These are phyloP conservation scores for Pseudocercospora macadamiae DNA, from an alignment of 2,329 filamentous ascomycete species.

Conservation along the genomic window DNA sequence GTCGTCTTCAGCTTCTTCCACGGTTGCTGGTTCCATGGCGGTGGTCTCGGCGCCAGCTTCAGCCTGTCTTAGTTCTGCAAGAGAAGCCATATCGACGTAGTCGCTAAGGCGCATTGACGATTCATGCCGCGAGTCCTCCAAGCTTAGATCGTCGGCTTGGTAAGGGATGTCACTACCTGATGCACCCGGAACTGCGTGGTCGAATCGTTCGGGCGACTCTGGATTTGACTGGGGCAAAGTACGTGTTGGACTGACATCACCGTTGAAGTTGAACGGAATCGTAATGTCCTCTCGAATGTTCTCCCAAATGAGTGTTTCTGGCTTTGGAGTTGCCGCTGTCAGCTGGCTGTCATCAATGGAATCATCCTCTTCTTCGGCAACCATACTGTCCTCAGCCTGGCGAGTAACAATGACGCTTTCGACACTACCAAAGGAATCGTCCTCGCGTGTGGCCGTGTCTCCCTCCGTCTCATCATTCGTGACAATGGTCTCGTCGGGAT, in stretches of 20 bases:
- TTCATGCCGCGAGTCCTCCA: slow-evolving; percentile 8
- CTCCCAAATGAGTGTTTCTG: slow-evolving; percentile 37
- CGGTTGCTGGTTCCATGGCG: not conserved
- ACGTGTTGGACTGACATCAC: slow-evolving; percentile 12
- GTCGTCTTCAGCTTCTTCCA: slow-evolving; percentile 10
- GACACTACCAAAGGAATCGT: slow-evolving; percentile 18
- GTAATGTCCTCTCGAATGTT: slow-evolving; percentile 35
- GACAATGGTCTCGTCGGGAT: slow-evolving; percentile 24
- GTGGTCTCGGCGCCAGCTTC: not conserved
- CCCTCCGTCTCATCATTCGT: slow-evolving; percentile 19
- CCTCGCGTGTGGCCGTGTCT: slow-evolving; percentile 7
- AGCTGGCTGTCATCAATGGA: slow-evolving; percentile 8
- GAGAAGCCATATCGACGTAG: slow-evolving; percentile 33
- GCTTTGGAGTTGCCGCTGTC: slow-evolving; percentile 19
- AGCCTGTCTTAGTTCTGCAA: slow-evolving; percentile 19
- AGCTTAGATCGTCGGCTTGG: not conserved
- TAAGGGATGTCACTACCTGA: not conserved
- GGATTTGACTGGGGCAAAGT: not conserved
- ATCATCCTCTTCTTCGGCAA: slow-evolving; percentile 5
- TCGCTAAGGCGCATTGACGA: slow-evolving; percentile 35
- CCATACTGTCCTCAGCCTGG: not conserved
- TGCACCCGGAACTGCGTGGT: not conserved
- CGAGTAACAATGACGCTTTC: slow-evolving; percentile 26
- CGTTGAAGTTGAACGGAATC: slow-evolving; percentile 35
- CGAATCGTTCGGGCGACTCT: not conserved